These are phyloP conservation scores for Colletotrichum somersetense DNA, from an alignment of 2,329 filamentous ascomycete genomes.

Conservation along the genomic window DNA sequence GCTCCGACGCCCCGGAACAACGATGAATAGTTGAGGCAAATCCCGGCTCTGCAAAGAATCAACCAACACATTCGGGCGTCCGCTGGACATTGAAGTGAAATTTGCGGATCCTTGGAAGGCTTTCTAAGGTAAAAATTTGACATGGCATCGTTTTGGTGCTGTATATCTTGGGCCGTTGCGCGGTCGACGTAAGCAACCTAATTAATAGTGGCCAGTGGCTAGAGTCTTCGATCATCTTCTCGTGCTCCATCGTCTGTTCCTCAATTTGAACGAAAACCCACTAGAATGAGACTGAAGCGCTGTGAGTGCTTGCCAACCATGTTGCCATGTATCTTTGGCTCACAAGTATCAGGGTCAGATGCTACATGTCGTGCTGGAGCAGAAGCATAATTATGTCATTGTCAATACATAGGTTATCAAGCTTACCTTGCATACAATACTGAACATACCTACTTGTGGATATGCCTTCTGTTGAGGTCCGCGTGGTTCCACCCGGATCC, in stretches of 20 bases:
- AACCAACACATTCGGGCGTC: not conserved
- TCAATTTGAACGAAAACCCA: not conserved
- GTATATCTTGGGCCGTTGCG: too few relatives aligned
- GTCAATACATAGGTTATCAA: not conserved
- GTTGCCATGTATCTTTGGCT: too few relatives aligned
- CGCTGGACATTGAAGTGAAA: not conserved
- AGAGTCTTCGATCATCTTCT: not conserved
- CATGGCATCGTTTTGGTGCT: not conserved
- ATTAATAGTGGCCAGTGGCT: not conserved
- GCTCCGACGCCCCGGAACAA: not conserved
- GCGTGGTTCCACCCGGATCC: too few relatives aligned
- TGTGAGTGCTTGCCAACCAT: too few relatives aligned
- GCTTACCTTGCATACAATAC: too few relatives aligned
- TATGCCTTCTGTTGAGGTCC: too few relatives aligned
- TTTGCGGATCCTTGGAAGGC: too few relatives aligned
- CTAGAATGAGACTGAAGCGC: not conserved
- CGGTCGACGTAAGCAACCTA: not conserved
- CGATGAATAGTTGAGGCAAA: not conserved
- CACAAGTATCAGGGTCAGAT: not conserved
- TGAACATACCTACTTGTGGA: not conserved
- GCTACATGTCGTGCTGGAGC: not conserved
- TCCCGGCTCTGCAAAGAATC: not conserved
- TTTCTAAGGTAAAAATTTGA: not conserved
- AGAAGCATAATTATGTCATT: not conserved
- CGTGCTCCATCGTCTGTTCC: not conserved